Evolutionary conservation across 2,329 filamentous ascomycete species (phyloP).

Genomic region (Aspergillus clavatus): DNA sequence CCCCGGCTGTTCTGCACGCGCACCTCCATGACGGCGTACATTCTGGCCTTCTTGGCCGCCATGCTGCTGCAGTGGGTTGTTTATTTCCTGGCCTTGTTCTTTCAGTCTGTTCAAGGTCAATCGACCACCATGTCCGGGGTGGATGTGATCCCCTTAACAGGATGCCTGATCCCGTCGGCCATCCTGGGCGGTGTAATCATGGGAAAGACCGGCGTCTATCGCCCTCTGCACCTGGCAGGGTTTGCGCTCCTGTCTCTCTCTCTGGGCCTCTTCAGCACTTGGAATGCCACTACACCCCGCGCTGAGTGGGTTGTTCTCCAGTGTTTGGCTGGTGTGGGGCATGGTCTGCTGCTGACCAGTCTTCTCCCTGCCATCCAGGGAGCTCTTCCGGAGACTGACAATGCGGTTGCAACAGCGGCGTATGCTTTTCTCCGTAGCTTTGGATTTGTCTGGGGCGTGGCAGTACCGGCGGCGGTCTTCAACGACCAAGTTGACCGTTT

Average conservation of each 20-base stretch:
- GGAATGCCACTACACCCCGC: neutral
- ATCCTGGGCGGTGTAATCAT: neutral
- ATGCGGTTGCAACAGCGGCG: neutral
- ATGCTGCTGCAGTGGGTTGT: constrained; percentile 29
- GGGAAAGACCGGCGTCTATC: neutral
- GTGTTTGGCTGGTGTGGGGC: neutral
- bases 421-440: neutral
- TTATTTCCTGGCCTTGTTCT: constrained; percentile 40
- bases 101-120: constrained; percentile 22
- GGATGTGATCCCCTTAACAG: neutral
- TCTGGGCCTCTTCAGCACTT: neutral
- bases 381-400: neutral
- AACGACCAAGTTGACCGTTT: neutral
- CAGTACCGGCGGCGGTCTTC: neutral
- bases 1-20: constrained; percentile 38
- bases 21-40: constrained; percentile 25
- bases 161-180: neutral
- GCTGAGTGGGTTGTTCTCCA: neutral
- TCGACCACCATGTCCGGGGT: neutral
- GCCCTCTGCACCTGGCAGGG: neutral
- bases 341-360: neutral
- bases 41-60: constrained; percentile 35
- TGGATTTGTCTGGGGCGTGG: neutral
- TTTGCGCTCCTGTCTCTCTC: neutral
- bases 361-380: neutral